A percentile compares a stretch with the other conserved stretches of the same genome.
These are phyloP conservation scores for Hippophae gyantsensis DNA, from an alignment of 306 rosid species.

Conservation along the genomic window DNA sequence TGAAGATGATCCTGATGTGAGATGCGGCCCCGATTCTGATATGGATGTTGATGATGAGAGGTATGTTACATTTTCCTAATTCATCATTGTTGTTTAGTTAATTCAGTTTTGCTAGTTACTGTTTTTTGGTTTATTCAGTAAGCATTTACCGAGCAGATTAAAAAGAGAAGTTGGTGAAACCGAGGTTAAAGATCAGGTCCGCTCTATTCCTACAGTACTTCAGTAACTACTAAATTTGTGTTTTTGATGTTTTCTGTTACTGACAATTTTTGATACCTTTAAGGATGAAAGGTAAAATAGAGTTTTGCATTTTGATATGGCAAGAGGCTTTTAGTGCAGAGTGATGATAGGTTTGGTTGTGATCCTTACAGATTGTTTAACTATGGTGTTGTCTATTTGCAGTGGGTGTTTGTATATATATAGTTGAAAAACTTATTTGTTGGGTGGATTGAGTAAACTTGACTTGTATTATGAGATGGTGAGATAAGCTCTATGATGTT, in stretches of 20 bases:
- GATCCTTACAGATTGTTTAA: too few relatives aligned
- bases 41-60: conserved; percentile 59
- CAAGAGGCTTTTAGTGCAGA: too few relatives aligned
- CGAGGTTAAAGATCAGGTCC: conserved; percentile 59
- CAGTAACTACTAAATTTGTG: background rate
- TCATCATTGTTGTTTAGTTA: conserved; percentile 11
- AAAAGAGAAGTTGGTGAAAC: conserved; percentile 62
- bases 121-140: conserved; percentile 33
- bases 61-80: conserved; percentile 30
- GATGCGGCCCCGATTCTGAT: conserved; percentile 63
- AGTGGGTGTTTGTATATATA: too few relatives aligned
- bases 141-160: conserved; percentile 43
- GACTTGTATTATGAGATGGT: too few relatives aligned
- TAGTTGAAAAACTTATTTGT: too few relatives aligned
- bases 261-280: too few relatives aligned
- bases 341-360: too few relatives aligned
- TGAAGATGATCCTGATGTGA: conserved; percentile 47
- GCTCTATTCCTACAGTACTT: background rate
- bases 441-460: too few relatives aligned
- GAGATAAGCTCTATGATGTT: too few relatives aligned
- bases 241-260: background rate
- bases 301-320: too few relatives aligned
- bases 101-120: conserved; percentile 18
- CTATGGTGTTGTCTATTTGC: too few relatives aligned
- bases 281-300: too few relatives aligned